Conservation (phyloP, 345 rosid species). For the Syzygium jambos region DNA sequence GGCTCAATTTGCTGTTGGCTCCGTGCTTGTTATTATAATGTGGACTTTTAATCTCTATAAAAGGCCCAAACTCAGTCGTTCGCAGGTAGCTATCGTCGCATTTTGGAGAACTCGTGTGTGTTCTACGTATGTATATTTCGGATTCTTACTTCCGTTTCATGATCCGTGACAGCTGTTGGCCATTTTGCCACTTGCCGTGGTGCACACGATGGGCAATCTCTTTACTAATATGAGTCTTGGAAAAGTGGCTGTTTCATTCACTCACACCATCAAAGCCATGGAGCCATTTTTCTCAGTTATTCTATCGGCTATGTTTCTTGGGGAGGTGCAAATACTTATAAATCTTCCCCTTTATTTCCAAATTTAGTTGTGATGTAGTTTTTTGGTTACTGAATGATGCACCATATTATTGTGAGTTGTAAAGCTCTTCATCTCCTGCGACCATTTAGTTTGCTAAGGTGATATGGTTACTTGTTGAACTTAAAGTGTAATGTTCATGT, state of each 20-base stretch:
- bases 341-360: not conserved
- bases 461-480: not conserved
- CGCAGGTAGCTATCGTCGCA: constrained; percentile 2
- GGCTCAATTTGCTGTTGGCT: constrained; percentile 35
- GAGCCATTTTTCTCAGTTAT: constrained; percentile 47
- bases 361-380: not conserved
- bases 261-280: constrained; percentile 49
- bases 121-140: not conserved
- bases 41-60: constrained; percentile 43
- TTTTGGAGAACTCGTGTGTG: not conserved
- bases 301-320: constrained; percentile 46
- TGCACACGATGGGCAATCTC: constrained; percentile 32
- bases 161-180: constrained; percentile 20
- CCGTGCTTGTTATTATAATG: constrained; percentile 27
- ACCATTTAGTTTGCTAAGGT: not conserved
- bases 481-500: not conserved
- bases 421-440: not conserved
- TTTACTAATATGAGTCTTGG: constrained; percentile 50
- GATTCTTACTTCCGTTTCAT: not conserved
- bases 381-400: not conserved
- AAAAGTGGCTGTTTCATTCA: constrained; percentile 47
- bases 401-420: not conserved
- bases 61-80: constrained; percentile 27
- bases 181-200: constrained; percentile 31
- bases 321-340: constrained; percentile 20